Percentiles rank a stretch among this genome's conserved stretches.
Evolutionary conservation across 768 basidiomycete genomes (phyloP).

Genomic region (Lepiota venenata): DNA sequence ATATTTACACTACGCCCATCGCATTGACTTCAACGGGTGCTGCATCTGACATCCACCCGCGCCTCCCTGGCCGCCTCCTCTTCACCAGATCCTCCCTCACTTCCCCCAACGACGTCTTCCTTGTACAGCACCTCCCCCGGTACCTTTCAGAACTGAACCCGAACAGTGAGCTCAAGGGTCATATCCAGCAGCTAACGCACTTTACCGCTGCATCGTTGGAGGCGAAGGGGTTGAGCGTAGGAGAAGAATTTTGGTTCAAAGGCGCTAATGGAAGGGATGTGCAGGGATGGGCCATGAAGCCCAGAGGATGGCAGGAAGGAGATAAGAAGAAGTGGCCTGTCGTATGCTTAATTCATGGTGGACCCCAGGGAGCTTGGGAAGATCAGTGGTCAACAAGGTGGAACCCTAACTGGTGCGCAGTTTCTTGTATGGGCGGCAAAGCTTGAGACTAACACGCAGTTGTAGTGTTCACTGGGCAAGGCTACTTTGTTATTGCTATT

Average conservation of each 20-base stretch:
- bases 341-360: conserved; percentile 80
- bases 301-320: conserved; percentile 67
- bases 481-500: conserved; percentile 84
- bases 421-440: not conserved
- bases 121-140: conserved; percentile 44
- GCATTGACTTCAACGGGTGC: conserved; percentile 56
- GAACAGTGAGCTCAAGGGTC: not conserved
- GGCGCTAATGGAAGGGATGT: conserved; percentile 74
- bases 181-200: conserved; percentile 54
- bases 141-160: not conserved
- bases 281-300: conserved; percentile 85
- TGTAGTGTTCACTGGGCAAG: conserved; percentile 77
- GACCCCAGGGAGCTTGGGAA: conserved; percentile 83
- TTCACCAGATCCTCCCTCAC: conserved; percentile 74
- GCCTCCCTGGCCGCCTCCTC: conserved; percentile 59
- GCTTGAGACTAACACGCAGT: not conserved
- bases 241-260: conserved; percentile 88
- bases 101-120: conserved; percentile 75
- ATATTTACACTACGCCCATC: conserved; percentile 50
- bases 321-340: conserved; percentile 76
- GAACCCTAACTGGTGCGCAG: conserved; percentile 77
- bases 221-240: conserved; percentile 54
- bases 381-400: conserved; percentile 91
- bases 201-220: conserved; percentile 57
- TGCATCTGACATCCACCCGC: conserved; percentile 58